phyloP scores from a whole-genome alignment of 2,329 filamentous ascomycete genomes.

The Fusarium guadeloupense region DNA sequence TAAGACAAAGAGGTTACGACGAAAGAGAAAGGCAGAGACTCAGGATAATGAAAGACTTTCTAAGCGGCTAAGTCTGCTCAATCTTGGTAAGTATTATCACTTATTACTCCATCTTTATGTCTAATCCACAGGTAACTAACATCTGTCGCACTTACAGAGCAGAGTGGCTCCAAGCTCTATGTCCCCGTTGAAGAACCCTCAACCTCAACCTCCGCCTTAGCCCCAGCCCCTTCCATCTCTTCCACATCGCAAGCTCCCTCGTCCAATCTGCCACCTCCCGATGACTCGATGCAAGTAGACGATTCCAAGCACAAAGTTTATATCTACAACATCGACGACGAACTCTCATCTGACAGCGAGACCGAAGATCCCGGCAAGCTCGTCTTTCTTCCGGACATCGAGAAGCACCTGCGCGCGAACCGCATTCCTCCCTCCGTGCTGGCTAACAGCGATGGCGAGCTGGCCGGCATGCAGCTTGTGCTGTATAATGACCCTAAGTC shows the following conservation, averaged over 20 bases:
- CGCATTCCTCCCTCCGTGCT: conserved; percentile 75
- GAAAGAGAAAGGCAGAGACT: conserved; percentile 69
- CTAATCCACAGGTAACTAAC: conserved; percentile 3
- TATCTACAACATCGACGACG: conserved; percentile 89
- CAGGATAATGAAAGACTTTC: conserved; percentile 78
- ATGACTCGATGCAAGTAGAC: conserved; percentile 83
- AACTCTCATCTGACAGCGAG: conserved; percentile 69
- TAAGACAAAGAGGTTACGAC: conserved; percentile 38
- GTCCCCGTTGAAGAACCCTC: conserved; percentile 66
- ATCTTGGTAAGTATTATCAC: conserved; percentile 71
- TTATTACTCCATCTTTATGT: conserved; percentile 2
- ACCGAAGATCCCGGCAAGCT: conserved; percentile 65
- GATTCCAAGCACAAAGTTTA: conserved; percentile 88
- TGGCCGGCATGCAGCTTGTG: conserved; percentile 76
- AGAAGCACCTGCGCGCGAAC: conserved; percentile 77
- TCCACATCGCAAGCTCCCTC: conserved; percentile 25
- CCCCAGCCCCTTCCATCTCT: conserved; percentile 31
- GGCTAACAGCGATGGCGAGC: conserved; percentile 62
- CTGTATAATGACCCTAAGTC: conserved; percentile 84
- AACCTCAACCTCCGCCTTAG: conserved; percentile 36
- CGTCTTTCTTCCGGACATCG: conserved; percentile 85
- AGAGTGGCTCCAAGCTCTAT: conserved; percentile 71
- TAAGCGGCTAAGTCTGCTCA: conserved; percentile 84
- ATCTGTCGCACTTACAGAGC: conserved; percentile 56
- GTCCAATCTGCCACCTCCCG: conserved; percentile 37